phyloP scores from a whole-genome alignment of 495 filamentous ascomycete genomes.

The Bryoglossum gracile region DNA sequence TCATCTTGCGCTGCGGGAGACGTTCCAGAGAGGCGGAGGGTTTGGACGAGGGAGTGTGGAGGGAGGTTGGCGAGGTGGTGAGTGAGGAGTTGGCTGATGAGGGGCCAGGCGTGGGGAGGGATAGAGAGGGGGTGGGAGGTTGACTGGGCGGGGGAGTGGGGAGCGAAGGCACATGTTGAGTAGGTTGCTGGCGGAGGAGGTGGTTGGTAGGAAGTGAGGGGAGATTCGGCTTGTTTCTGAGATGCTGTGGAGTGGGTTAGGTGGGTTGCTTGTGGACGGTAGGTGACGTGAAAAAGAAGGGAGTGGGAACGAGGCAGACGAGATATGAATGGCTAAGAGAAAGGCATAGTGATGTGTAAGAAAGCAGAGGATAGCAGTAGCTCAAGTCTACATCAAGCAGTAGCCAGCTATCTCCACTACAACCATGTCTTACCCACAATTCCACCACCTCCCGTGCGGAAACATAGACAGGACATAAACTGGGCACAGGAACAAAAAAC shows the following conservation, averaged over 20 bases:
- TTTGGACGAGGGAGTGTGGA: conserved; percentile 6
- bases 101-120: conserved; percentile 11
- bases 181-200: not conserved
- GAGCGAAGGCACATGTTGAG: conserved; percentile 1
- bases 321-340: no score
- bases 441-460: no score
- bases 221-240: not conserved
- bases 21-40: not conserved
- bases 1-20: not conserved
- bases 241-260: not conserved
- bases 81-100: conserved; percentile 6
- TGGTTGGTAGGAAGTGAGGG: not conserved
- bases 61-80: not conserved
- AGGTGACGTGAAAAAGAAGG: no score
- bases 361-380: no score
- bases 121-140: not conserved
- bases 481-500: no score
- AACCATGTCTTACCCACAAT: no score
- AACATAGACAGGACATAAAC: no score
- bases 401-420: no score
- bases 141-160: conserved; percentile 2
- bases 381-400: no score
- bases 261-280: no score
- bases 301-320: no score
- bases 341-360: no score